Conservation (phyloP, 768 basidiomycete species). For the Lactarius sanguifluus region DNA sequence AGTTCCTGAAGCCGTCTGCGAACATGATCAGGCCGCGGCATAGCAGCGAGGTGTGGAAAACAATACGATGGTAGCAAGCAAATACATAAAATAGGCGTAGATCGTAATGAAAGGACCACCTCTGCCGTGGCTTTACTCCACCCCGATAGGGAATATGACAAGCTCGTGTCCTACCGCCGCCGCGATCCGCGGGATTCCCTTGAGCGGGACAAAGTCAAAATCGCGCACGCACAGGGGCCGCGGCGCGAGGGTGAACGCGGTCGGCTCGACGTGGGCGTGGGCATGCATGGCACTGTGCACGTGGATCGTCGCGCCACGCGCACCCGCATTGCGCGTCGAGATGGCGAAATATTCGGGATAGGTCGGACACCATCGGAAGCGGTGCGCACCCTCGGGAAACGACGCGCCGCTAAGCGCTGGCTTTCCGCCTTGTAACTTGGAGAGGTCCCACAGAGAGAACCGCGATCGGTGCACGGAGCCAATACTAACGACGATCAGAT, state of each 20-base stretch:
- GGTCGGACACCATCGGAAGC: constrained; percentile 81
- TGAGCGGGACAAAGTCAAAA: constrained; percentile 70
- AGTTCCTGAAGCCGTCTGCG: background rate
- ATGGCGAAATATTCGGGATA: constrained; percentile 78
- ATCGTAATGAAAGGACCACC: background rate
- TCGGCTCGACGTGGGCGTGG: constrained; percentile 64
- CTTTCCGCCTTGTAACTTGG: constrained; percentile 69
- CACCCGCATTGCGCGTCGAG: constrained; percentile 48
- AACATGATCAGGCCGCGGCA: background rate
- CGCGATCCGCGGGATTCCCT: constrained; percentile 64
- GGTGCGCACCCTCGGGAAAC: constrained; percentile 64
- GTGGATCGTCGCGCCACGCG: constrained; percentile 54
- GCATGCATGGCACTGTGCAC: constrained; percentile 56
- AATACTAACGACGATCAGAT: constrained; percentile 45
- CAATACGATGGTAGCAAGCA: background rate
- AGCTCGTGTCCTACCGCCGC: constrained; percentile 63
- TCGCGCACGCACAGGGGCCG: constrained; percentile 67
- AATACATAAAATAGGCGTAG: constrained; percentile 11
- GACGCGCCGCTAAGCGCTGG: constrained; percentile 60
- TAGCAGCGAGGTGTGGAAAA: background rate
- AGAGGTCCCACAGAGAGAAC: constrained; percentile 77
- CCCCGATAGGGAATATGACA: constrained; percentile 61
- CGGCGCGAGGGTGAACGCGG: constrained; percentile 53
- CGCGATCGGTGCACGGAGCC: constrained; percentile 72
- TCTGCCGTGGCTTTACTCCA: constrained; percentile 45